Percentiles rank a stretch among this genome's conserved stretches.
Conservation (phyloP, 2,329 filamentous ascomycete species). For the Pseudogymnoascus sp. region DNA sequence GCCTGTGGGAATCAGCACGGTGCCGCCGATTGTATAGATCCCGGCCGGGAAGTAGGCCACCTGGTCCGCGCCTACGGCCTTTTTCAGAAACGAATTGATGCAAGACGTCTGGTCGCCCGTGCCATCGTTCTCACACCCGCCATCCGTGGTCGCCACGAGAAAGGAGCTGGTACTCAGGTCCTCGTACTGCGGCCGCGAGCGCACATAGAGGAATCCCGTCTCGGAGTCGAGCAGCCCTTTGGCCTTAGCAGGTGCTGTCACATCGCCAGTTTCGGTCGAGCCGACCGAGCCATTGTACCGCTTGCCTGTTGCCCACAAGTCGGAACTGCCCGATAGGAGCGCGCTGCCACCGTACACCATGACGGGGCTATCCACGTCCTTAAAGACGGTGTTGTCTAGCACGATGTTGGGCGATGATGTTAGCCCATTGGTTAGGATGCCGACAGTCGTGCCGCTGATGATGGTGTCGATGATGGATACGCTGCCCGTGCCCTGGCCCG, state of each 20-base stretch:
- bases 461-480: constrained; percentile 50
- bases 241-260: constrained; percentile 27
- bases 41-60: constrained; percentile 51
- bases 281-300: constrained; percentile 41
- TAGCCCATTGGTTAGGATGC: constrained; percentile 46
- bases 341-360: constrained; percentile 45
- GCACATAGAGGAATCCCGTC: constrained; percentile 39
- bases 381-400: constrained; percentile 80
- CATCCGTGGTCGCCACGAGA: constrained; percentile 35
- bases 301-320: constrained; percentile 71
- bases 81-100: constrained; percentile 33
- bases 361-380: constrained; percentile 58
- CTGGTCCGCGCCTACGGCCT: constrained; percentile 37
- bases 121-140: constrained; percentile 50
- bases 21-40: constrained; percentile 43
- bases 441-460: constrained; percentile 43
- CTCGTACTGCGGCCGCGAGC: constrained; percentile 49
- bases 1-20: constrained; percentile 38
- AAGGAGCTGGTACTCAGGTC: constrained; percentile 32
- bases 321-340: constrained; percentile 58
- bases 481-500: constrained; percentile 43
- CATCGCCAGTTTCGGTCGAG: constrained; percentile 32
- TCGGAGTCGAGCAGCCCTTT: constrained; percentile 38
- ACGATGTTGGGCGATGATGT: constrained; percentile 56
- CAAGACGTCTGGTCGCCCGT: constrained; percentile 50